These are phyloP conservation scores for Saccharomyces hybrid DNA, from an alignment of 1,139 yeast genomes.

Conservation along the genomic window DNA sequence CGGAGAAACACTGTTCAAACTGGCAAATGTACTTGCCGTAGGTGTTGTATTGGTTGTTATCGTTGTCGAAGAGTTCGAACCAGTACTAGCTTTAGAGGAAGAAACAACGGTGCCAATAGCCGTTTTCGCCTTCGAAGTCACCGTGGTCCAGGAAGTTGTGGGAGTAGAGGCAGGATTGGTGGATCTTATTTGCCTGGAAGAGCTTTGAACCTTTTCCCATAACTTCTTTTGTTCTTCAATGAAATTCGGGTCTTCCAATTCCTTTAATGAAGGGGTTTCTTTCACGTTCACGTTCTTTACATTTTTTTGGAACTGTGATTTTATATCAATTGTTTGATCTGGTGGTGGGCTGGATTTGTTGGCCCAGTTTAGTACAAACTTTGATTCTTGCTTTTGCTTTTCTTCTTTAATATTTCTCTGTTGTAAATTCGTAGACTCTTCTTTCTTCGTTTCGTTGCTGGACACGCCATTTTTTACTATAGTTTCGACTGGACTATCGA, in stretches of 20 bases:
- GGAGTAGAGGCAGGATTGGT: not conserved
- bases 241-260: slow-evolving; percentile 13
- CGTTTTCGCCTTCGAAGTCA: not conserved
- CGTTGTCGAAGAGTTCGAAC: slow-evolving; percentile 29
- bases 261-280: slow-evolving; percentile 5
- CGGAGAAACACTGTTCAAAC: slow-evolving; percentile 31
- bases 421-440: slow-evolving; percentile 16
- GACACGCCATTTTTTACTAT: slow-evolving; percentile 16
- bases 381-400: slow-evolving; percentile 15
- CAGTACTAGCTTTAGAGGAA: slow-evolving; percentile 24
- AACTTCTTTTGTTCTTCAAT: slow-evolving; percentile 6
- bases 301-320: slow-evolving; percentile 12
- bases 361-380: slow-evolving; percentile 29
- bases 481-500: slow-evolving; percentile 8
- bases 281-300: slow-evolving; percentile 6
- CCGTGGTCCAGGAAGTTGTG: slow-evolving; percentile 6
- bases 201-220: slow-evolving; percentile 5
- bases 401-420: slow-evolving; percentile 20
- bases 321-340: slow-evolving; percentile 14
- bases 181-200: slow-evolving; percentile 14
- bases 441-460: slow-evolving; percentile 17
- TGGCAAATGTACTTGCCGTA: slow-evolving; percentile 24
- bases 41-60: slow-evolving; percentile 21
- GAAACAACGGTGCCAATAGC: slow-evolving; percentile 36
- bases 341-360: slow-evolving; percentile 13